Conservation (phyloP, 2,329 filamentous ascomycete genomes). For the Metarhizium rileyi region DNA sequence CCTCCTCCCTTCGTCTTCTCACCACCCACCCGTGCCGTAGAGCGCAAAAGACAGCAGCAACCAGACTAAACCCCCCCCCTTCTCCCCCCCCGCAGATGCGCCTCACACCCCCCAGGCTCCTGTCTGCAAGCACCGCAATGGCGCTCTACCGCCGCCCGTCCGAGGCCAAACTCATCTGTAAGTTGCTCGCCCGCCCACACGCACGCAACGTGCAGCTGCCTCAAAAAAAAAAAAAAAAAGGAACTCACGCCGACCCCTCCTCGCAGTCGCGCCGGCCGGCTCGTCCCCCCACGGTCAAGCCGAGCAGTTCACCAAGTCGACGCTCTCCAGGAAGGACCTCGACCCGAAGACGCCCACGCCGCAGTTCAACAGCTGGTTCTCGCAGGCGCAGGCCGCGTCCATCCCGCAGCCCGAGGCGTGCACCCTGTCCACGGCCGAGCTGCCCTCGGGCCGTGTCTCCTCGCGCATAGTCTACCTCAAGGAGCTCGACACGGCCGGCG, state of each 20-base stretch:
- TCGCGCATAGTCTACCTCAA: slow-evolving; percentile 90
- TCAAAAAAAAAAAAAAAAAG: background rate
- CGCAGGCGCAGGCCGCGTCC: slow-evolving; percentile 48
- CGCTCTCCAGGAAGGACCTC: slow-evolving; percentile 53
- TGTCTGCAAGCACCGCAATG: slow-evolving; percentile 27
- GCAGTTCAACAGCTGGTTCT: slow-evolving; percentile 91
- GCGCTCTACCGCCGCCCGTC: slow-evolving; percentile 28
- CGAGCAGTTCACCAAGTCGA: slow-evolving; percentile 60
- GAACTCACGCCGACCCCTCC: background rate
- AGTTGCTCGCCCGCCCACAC: slow-evolving; percentile 13
- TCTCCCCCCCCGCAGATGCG: slow-evolving; percentile 13
- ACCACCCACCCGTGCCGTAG: too few species aligned
- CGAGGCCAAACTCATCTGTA: slow-evolving; percentile 38
- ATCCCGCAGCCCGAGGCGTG: slow-evolving; percentile 80
- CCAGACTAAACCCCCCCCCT: too few species aligned
- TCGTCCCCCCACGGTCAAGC: slow-evolving; percentile 52
- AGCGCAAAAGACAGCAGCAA: too few species aligned
- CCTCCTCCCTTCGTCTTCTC: too few species aligned
- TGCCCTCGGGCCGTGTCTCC: slow-evolving; percentile 77
- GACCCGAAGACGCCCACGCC: slow-evolving; percentile 53
- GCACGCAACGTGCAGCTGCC: too few species aligned
- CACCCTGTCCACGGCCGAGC: slow-evolving; percentile 71
- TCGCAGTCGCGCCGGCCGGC: slow-evolving; percentile 53
- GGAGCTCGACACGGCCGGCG: slow-evolving; percentile 65
- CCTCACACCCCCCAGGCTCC: slow-evolving; percentile 7